Evolutionary conservation across 2,329 filamentous ascomycete genomes (phyloP).

Genomic region (Magnaporthiopsis incrustans): DNA sequence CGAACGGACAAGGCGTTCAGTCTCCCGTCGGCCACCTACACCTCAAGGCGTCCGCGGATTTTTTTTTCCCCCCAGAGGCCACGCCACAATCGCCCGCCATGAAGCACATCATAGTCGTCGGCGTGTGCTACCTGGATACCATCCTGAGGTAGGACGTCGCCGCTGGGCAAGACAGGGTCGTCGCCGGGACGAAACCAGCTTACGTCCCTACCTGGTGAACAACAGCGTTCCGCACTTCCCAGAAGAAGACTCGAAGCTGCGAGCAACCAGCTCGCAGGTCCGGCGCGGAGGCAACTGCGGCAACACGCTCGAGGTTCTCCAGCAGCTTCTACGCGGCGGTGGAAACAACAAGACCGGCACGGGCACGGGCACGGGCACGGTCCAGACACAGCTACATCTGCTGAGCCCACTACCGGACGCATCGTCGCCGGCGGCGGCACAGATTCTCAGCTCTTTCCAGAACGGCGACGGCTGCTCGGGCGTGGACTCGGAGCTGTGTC

Average conservation of each 20-base stretch:
- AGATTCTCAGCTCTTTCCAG: constrained; percentile 48
- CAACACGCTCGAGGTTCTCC: constrained; percentile 63
- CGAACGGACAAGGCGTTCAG: no score
- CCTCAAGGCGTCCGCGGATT: no score
- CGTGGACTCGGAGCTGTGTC: constrained; percentile 46
- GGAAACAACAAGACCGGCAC: no score
- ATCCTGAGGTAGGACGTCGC: constrained; percentile 47
- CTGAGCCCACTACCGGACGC: constrained; percentile 46
- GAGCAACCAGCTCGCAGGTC: constrained; percentile 48
- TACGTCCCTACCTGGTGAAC: not conserved
- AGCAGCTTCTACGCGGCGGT: constrained; percentile 43
- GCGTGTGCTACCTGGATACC: constrained; percentile 64
- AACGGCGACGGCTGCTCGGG: constrained; percentile 12
- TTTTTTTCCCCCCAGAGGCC: no score
- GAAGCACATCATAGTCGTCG: constrained; percentile 54
- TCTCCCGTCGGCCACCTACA: no score
- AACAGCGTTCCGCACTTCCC: constrained; percentile 58
- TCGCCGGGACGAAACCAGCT: not conserved
- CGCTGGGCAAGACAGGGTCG: not conserved
- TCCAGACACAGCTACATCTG: constrained; percentile 30
- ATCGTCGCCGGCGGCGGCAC: constrained; percentile 39
- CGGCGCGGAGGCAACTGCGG: constrained; percentile 66
- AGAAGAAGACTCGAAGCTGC: constrained; percentile 63
- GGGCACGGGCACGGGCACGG: no score
- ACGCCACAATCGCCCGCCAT: constrained; percentile 20